Evolutionary conservation across 441 rosid species (phyloP).

Genomic region (Populus hybrid): DNA sequence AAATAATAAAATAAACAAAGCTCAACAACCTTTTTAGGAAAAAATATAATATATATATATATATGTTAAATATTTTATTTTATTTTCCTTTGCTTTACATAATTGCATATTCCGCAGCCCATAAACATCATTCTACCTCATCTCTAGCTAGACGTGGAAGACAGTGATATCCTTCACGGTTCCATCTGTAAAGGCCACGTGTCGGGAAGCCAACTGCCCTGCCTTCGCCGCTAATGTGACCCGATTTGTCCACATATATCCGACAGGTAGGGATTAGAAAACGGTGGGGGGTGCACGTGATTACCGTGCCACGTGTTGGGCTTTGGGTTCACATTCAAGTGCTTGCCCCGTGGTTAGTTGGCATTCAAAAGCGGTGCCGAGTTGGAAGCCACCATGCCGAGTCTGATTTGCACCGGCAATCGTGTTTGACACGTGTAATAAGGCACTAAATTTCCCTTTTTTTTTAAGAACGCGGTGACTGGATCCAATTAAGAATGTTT

Average conservation of each 20-base stretch:
- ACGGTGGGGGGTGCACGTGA: constrained; percentile 23
- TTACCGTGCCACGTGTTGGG: constrained; percentile 3
- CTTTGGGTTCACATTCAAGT: constrained; percentile 7
- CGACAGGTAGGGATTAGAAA: constrained; percentile 12
- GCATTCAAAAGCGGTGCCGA: constrained; percentile 12
- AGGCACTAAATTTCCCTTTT: neutral
- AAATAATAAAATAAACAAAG: neutral
- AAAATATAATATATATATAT: neutral
- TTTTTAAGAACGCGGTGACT: constrained; percentile 25
- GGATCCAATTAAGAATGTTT: neutral
- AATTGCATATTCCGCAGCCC: neutral
- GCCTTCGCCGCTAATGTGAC: constrained; percentile 29
- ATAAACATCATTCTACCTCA: neutral
- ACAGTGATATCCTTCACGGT: neutral
- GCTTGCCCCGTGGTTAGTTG: constrained; percentile 20
- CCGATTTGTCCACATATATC: constrained; percentile 9
- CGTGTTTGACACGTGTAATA: constrained; percentile 15
- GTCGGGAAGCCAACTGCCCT: neutral
- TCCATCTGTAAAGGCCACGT: constrained; percentile 17
- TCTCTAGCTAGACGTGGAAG: constrained; percentile 10
- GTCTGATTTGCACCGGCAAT: neutral
- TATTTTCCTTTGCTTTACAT: neutral
- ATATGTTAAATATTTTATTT: neutral
- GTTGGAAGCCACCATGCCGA: constrained; percentile 21
- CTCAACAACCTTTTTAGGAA: neutral